phyloP scores from a whole-genome alignment of 805 yeast species.

The Pichia californica region DNA sequence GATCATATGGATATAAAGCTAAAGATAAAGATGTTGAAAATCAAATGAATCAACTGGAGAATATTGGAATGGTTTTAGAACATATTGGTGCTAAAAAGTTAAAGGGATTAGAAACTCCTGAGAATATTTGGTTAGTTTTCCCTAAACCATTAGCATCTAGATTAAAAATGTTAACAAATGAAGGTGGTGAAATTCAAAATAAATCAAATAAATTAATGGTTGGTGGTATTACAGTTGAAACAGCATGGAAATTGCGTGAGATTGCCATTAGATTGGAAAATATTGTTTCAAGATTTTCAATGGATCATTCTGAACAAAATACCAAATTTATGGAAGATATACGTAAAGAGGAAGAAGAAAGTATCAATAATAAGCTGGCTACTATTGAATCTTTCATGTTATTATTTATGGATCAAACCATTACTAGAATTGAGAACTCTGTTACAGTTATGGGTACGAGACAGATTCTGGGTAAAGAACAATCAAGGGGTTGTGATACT shows the following conservation, averaged over 20 bases:
- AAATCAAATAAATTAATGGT: slow-evolving; percentile 21
- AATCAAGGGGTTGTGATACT: not conserved
- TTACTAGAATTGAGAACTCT: slow-evolving; percentile 63
- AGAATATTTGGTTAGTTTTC: slow-evolving; percentile 70
- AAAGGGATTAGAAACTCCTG: slow-evolving; percentile 93
- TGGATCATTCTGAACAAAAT: slow-evolving; percentile 4
- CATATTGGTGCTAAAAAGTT: slow-evolving; percentile 81
- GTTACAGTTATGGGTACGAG: slow-evolving; percentile 40
- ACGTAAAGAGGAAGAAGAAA: slow-evolving; percentile 14
- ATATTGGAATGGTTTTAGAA: slow-evolving; percentile 60
- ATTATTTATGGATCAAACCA: slow-evolving; percentile 54
- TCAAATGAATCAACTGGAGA: slow-evolving; percentile 59
- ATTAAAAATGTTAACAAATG: slow-evolving; percentile 34
- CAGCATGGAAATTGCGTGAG: slow-evolving; percentile 39
- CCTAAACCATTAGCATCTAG: slow-evolving; percentile 62
- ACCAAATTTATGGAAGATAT: slow-evolving; percentile 14
- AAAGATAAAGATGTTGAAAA: slow-evolving; percentile 42
- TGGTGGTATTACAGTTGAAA: slow-evolving; percentile 26
- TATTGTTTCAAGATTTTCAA: slow-evolving; percentile 42
- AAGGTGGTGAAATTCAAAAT: slow-evolving; percentile 29
- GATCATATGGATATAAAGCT: slow-evolving; percentile 37
- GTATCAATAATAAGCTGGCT: slow-evolving; percentile 11
- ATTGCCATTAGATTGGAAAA: slow-evolving; percentile 53
- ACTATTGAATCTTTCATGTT: slow-evolving; percentile 39
- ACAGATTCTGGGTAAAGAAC: slow-evolving; percentile 7